These are phyloP conservation scores for Boletus huronensis DNA, from an alignment of 768 basidiomycete genomes.

Conservation along the genomic window DNA sequence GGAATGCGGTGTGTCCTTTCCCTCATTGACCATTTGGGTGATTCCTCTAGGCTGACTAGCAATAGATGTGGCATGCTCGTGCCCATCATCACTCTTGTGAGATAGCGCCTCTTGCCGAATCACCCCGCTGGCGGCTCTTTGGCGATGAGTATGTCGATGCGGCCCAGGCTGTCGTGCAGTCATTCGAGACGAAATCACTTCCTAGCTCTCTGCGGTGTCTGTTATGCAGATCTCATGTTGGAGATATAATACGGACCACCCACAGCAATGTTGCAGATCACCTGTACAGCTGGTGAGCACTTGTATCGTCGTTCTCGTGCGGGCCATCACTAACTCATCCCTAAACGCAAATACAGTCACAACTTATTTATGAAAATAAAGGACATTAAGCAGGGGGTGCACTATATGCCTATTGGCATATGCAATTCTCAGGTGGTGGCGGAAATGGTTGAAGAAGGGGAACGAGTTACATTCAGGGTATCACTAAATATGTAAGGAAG, in stretches of 20 bases:
- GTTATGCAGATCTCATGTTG: conserved; percentile 1
- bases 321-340: no score
- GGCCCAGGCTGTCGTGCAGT: not conserved
- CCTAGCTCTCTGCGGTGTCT: not conserved
- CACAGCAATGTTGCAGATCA: not conserved
- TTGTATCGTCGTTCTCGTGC: no score
- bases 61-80: conserved; percentile 1
- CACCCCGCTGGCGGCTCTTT: conserved; percentile 2
- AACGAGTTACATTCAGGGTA: not conserved
- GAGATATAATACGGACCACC: not conserved
- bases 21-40: not conserved
- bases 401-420: not conserved
- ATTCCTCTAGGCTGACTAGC: no score
- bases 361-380: rapidly evolving
- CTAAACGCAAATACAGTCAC: not conserved
- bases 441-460: conserved; percentile 5
- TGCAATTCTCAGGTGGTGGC: not conserved
- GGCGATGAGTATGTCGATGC: not conserved
- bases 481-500: no score
- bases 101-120: no score
- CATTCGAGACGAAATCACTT: not conserved
- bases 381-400: not conserved
- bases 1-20: conserved; percentile 3
- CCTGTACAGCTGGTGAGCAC: not conserved
- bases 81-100: no score